Base-by-base conservation (phyloP, 2,329 filamentous ascomycete species). In the Penicillium sp. region DNA sequence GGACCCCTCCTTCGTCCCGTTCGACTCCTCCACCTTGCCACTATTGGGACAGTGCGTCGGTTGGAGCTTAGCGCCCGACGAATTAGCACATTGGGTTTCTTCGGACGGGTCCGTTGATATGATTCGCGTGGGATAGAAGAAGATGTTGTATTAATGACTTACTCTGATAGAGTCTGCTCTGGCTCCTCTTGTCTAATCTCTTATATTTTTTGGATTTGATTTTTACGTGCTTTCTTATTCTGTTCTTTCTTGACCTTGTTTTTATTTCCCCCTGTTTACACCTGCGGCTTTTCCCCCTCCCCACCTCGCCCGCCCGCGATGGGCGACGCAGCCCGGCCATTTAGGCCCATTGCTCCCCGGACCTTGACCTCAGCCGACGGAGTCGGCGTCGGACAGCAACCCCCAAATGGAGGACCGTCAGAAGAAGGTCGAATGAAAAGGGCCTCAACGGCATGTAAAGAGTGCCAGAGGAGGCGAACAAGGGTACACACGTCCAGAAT, bases 391-490 rank as follows among this genome's bases (percentile, higher is more conserved):
- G 62, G 67, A 21, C 51, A 55, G 29, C 62, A 53, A 39, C 45
- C 64, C 11, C 60, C 58, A 25, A 21, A 13, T 26, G 52, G 59
- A 42, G 56, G 54, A 42, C 53, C 54, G 23, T 52, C 64, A 31
- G 73, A 75, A 21, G 72, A 75, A 23, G 59, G 55, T 47, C 69
- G 69, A 49, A 68, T 70, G 46, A 74, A 69, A 55, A 65, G 73
- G 50, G 73, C 72, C 13, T 75, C 73, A 8, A 72, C 69, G 16
- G 73, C 73, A 31, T 76, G 73, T 59, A 65, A 62, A 33, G 72
- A 75, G 60, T 76, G 73, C 61, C 71, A 76, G 59, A 68, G 63
- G 54, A 67, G 72, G 52, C 71, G 73, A 43, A 75, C 71, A 47
- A 75, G 70, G 71, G 73, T 76, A 72, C 44, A 21, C 33, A 21